Conservation (phyloP, 352 stramenopile genomes). For the Globisporangium cylindrosporum region DNA sequence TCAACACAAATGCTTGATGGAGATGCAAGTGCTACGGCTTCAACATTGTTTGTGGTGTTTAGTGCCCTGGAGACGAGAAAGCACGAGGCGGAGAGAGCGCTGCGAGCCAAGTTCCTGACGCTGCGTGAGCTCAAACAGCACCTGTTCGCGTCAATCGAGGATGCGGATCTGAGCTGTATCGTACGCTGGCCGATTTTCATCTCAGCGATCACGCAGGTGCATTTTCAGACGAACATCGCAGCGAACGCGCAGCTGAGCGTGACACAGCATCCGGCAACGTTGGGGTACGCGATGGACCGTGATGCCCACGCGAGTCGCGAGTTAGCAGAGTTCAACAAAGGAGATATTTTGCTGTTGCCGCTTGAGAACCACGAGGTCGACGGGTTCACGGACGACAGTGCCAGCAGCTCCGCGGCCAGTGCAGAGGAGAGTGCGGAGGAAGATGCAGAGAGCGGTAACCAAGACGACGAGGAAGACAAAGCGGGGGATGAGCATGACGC, state of each 20-base stretch:
- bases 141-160: constrained; percentile 56
- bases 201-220: constrained; percentile 42
- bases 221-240: constrained; percentile 36
- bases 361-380: constrained; percentile 64
- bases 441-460: constrained; percentile 18
- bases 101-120: constrained; percentile 29
- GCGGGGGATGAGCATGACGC: constrained; percentile 7
- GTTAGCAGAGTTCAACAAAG: constrained; percentile 42
- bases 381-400: constrained; percentile 77
- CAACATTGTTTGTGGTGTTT: not conserved
- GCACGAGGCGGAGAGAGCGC: constrained; percentile 16
- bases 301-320: constrained; percentile 22
- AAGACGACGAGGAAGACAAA: constrained; percentile 13
- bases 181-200: constrained; percentile 62
- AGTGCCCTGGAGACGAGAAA: constrained; percentile 28
- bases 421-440: constrained; percentile 36
- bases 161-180: constrained; percentile 40
- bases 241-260: constrained; percentile 18
- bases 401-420: constrained; percentile 60
- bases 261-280: constrained; percentile 42
- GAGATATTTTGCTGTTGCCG: constrained; percentile 50
- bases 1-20: not conserved
- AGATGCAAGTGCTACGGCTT: not conserved
- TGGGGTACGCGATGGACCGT: constrained; percentile 52
- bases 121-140: constrained; percentile 46